Percentiles rank a stretch among this genome's conserved stretches.
Conservation (phyloP, 225 moss, liverwort and hornwort genomes). For the Straminergon stramineum region DNA sequence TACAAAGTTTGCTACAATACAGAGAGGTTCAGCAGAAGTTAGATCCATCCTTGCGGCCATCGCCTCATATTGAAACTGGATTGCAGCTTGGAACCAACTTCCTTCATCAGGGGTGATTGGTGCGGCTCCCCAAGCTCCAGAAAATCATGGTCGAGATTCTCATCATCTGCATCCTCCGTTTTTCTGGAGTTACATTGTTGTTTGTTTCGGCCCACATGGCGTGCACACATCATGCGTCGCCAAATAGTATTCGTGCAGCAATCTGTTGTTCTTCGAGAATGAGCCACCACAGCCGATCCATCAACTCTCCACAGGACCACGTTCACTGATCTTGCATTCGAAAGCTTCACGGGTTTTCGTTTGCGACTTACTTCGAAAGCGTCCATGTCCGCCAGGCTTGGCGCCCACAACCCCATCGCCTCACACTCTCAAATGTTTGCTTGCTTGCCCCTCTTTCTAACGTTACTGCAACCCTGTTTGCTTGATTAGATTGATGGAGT, state of each 20-base stretch:
- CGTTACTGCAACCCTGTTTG: neutral
- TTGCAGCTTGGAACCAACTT: constrained; percentile 14
- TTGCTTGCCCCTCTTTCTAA: too few relatives aligned
- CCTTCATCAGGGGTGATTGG: neutral
- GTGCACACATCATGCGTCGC: constrained; percentile 22
- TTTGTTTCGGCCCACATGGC: neutral
- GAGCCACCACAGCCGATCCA: constrained; percentile 15
- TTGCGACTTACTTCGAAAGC: constrained; percentile 6
- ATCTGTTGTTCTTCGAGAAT: neutral
- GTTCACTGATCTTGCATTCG: neutral
- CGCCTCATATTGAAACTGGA: constrained; percentile 15
- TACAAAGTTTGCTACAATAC: neutral
- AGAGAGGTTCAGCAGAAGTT: neutral
- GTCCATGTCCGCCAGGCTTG: constrained; percentile 25
- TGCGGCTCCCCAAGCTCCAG: neutral
- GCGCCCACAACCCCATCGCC: constrained; percentile 10
- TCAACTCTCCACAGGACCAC: constrained; percentile 37
- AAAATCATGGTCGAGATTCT: neutral
- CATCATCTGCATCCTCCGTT: neutral
- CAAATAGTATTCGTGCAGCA: constrained; percentile 8
- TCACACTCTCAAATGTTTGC: neutral
- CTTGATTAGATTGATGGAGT: neutral
- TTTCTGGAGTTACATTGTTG: neutral
- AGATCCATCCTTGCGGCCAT: constrained; percentile 37
- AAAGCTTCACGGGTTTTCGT: constrained; percentile 3